Evolutionary conservation across 2,329 filamentous ascomycete species (phyloP).

Genomic region (Sporothrix variecibatus): DNA sequence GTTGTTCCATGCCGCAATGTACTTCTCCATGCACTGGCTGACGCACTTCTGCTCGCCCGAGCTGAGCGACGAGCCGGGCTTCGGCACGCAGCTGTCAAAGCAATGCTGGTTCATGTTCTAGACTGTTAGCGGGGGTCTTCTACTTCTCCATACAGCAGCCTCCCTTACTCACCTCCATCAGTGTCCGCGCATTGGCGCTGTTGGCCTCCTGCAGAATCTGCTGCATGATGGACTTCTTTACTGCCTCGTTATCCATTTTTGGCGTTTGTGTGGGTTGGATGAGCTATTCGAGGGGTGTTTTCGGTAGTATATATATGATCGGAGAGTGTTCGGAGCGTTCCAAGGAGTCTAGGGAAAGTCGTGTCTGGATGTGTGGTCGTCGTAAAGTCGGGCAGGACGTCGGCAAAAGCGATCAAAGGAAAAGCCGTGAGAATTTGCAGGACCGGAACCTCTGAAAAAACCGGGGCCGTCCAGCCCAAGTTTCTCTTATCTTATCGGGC

Average conservation of each 20-base stretch:
- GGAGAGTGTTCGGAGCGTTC: neutral
- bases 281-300: neutral
- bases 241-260: conserved; percentile 58
- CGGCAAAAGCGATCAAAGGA: neutral
- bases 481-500: conserved; percentile 21
- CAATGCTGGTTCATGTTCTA: conserved; percentile 81
- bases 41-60: conserved; percentile 70
- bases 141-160: neutral
- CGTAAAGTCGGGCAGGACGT: neutral
- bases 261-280: conserved; percentile 24
- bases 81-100: conserved; percentile 75
- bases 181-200: conserved; percentile 66
- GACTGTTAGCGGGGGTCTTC: neutral
- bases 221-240: conserved; percentile 65
- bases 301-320: neutral
- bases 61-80: conserved; percentile 67
- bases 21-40: conserved; percentile 80
- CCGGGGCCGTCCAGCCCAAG: neutral
- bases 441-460: conserved; percentile 16
- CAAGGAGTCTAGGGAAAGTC: neutral
- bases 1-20: conserved; percentile 77
- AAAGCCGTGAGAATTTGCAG: conserved; percentile 23
- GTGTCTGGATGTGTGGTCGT: neutral
- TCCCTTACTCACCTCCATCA: conserved; percentile 63
- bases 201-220: conserved; percentile 66